Base-by-base conservation (phyloP, 2,329 filamentous ascomycete genomes). In the Fusarium begoniae region DNA sequence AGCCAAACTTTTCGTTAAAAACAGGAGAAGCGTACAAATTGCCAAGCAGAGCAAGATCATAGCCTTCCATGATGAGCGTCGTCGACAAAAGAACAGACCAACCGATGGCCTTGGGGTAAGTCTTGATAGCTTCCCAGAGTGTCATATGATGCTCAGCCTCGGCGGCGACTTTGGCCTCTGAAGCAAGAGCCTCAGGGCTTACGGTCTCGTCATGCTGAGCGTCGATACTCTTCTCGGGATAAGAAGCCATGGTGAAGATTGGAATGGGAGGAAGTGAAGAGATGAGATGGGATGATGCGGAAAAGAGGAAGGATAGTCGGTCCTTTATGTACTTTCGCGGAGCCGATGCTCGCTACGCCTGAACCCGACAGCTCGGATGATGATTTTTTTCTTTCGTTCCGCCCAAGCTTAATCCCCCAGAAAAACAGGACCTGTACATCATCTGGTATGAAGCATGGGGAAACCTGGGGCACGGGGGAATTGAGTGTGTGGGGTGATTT, bases 31-130 rank as follows among this genome's bases (percentile, higher is more conserved):
- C 86, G 72, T 87, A 89, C 44, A 89, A 81, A 50, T 85, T 87
- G 3, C 84, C 82, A 8, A 89, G 78, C 0, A 89, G 78, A 2
- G 86, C 86, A 13, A 87, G 82, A 71, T 89, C 87, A 75, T 89
- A 87, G 3, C 85, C 85, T 66, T 87, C 85, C 85, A 87, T 87
- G 79, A 87, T 85, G 48, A 87, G 81, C 3, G 85, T 85, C 8
- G 81, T 81, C 0, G 84, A 86, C 17, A 87, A 70, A 0, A 87
- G 78, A 40, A 85, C 77, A 1, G 85, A 87, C 85, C 85, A 87
- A 30, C 80, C 83, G 41, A 87, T 85, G 24, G 85, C 85, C 47
- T 87, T 85, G 41, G 84, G 85, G 48, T 86, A 87, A 0, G 82
- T 81, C 69, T 80, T 82, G 69, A 85, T 65, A 14, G 84, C 84